A percentile compares a stretch with the other conserved stretches of the same genome.
Evolutionary conservation across 2,329 filamentous ascomycete species (phyloP).

Genomic region (Alternaria consortialis): DNA sequence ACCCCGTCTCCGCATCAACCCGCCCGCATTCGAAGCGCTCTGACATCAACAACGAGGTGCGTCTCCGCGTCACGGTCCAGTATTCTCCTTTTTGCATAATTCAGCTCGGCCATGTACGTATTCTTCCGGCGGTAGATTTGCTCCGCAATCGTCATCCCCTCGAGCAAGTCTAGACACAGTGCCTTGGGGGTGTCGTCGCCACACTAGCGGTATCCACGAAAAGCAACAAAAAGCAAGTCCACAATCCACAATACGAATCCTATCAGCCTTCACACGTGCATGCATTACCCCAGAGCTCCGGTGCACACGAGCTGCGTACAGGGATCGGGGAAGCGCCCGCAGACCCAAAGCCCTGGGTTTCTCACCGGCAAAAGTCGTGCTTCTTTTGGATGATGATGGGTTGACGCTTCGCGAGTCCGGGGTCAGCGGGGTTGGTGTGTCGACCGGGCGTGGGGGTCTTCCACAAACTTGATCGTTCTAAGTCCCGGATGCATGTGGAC

Average conservation of each 20-base stretch:
- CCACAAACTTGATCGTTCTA: slow-evolving; percentile 20
- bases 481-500: slow-evolving; percentile 4
- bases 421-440: slow-evolving; percentile 23
- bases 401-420: slow-evolving; percentile 21
- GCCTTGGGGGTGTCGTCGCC: slow-evolving; percentile 11
- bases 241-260: slow-evolving; percentile 14
- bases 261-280: slow-evolving; percentile 23
- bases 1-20: slow-evolving; percentile 14
- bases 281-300: slow-evolving; percentile 18
- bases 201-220: slow-evolving; percentile 27
- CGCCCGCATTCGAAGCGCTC: slow-evolving; percentile 18
- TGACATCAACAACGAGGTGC: slow-evolving; percentile 29
- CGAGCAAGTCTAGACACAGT: slow-evolving; percentile 12
- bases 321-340: slow-evolving; percentile 34
- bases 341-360: slow-evolving; percentile 32
- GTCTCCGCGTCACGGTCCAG: slow-evolving; percentile 13
- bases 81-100: slow-evolving; percentile 15
- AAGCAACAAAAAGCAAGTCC: slow-evolving; percentile 27
- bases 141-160: slow-evolving; percentile 19
- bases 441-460: slow-evolving; percentile 24
- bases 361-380: slow-evolving; percentile 26
- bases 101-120: slow-evolving; percentile 10
- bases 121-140: slow-evolving; percentile 27
- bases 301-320: slow-evolving; percentile 22
- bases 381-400: slow-evolving; percentile 23